Evolutionary conservation across 2,329 filamentous ascomycete genomes (phyloP).

Genomic region (Dothidotthia symphoricarpi): DNA sequence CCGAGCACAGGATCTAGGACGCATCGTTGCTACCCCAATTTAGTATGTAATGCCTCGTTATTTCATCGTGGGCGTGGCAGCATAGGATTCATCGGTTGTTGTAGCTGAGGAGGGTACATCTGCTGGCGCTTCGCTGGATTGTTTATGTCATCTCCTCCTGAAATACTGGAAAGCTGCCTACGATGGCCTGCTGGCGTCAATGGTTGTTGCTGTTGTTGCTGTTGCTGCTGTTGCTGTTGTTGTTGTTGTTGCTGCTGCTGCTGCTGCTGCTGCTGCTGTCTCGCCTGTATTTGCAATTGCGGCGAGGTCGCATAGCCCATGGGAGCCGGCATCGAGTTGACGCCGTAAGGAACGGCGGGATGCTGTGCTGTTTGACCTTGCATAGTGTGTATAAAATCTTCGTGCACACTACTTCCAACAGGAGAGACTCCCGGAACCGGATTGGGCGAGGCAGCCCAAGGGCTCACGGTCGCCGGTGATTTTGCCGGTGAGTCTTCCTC

Average conservation of each 20-base stretch:
- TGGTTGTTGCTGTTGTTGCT: constrained; percentile 19
- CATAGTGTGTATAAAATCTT: constrained; percentile 49
- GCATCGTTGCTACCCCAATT: too few relatives aligned
- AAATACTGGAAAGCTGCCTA: constrained; percentile 61
- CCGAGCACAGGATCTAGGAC: too few relatives aligned
- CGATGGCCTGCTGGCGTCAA: constrained; percentile 43
- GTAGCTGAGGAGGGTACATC: constrained; percentile 51
- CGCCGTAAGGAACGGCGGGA: constrained; percentile 38
- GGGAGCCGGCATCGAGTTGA: constrained; percentile 35
- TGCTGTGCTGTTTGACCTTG: constrained; percentile 38
- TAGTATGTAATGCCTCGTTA: too few relatives aligned
- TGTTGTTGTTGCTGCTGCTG: constrained; percentile 12
- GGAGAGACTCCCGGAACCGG: constrained; percentile 59
- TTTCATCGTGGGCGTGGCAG: constrained; percentile 50
- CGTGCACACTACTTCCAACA: constrained; percentile 49
- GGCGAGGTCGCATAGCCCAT: constrained; percentile 43
- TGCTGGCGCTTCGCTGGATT: constrained; percentile 59
- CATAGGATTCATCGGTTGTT: constrained; percentile 50
- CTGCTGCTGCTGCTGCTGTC: constrained; percentile 21
- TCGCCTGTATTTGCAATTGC: constrained; percentile 41
- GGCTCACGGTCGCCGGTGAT: constrained; percentile 59
- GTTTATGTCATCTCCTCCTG: constrained; percentile 52
- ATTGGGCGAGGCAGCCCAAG: constrained; percentile 61
- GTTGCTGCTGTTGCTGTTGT: constrained; percentile 34
- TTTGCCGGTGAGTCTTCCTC: constrained; percentile 63